Percentiles rank a stretch among this genome's conserved stretches.
Evolutionary conservation across 768 basidiomycete genomes (phyloP).

Genomic region (Russula sp.): DNA sequence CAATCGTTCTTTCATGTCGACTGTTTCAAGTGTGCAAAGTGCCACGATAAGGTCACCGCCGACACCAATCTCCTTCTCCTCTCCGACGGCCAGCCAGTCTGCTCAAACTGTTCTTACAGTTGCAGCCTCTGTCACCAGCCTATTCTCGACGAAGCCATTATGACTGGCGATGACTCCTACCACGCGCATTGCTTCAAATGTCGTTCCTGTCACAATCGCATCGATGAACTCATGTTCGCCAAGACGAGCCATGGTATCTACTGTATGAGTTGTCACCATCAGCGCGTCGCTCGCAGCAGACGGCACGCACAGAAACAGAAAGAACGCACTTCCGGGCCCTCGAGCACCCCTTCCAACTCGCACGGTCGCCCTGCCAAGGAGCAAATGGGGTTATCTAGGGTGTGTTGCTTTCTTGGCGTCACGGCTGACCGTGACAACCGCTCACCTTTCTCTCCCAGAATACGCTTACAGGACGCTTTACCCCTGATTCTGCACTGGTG

Average conservation of each 20-base stretch:
- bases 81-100: conserved; percentile 97
- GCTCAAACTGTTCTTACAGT: conserved; percentile 87
- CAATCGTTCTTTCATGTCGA: conserved; percentile 93
- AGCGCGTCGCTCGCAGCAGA: conserved; percentile 89
- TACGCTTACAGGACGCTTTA: not conserved
- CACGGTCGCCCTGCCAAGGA: conserved; percentile 29
- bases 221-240: conserved; percentile 97
- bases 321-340: conserved; percentile 42
- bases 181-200: conserved; percentile 99
- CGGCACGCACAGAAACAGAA: conserved; percentile 87
- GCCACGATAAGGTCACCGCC: conserved; percentile 84
- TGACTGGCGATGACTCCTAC: conserved; percentile 98
- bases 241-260: conserved; percentile 98
- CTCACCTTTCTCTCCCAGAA: conserved; percentile 2
- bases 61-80: conserved; percentile 96
- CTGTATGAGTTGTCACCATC: conserved; percentile 98
- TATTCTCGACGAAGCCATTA: conserved; percentile 98
- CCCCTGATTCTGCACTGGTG: not conserved
- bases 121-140: conserved; percentile 93
- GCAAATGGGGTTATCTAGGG: conserved; percentile 34
- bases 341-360: conserved; percentile 36
- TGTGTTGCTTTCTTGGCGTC: not conserved
- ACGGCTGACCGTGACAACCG: no score
- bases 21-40: conserved; percentile 98
- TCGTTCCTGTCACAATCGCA: conserved; percentile 87